phyloP scores from a whole-genome alignment of 1,139 yeast genomes.

The Lodderomyces jiufengensis region DNA sequence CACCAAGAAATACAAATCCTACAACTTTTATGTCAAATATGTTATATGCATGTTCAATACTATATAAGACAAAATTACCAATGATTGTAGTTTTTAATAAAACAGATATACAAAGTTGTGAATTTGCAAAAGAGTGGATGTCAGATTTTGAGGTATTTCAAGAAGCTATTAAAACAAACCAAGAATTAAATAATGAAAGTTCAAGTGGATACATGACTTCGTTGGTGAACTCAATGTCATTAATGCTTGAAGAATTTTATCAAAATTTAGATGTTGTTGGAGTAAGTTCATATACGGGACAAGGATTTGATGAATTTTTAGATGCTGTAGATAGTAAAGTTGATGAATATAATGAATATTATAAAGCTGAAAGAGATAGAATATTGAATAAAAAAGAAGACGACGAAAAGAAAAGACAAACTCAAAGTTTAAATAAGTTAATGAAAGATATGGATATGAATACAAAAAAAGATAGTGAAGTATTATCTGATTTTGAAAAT shows the following conservation, averaged over 20 bases:
- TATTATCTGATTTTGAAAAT: conserved; percentile 60
- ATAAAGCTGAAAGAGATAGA: conserved; percentile 82
- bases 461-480: conserved; percentile 49
- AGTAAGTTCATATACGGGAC: conserved; percentile 89
- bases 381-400: conserved; percentile 74
- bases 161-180: conserved; percentile 61
- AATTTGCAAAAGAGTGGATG: conserved; percentile 97
- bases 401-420: conserved; percentile 68
- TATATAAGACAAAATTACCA: conserved; percentile 93
- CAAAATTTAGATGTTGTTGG: conserved; percentile 89
- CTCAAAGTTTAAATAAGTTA: conserved; percentile 63
- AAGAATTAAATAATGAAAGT: conserved; percentile 61
- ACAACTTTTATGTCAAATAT: conserved; percentile 97
- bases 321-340: conserved; percentile 80
- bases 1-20: conserved; percentile 91
- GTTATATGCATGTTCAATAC: conserved; percentile 96
- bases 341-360: conserved; percentile 80
- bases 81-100: conserved; percentile 97
- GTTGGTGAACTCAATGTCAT: conserved; percentile 87
- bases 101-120: conserved; percentile 81
- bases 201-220: conserved; percentile 95
- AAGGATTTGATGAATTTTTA: conserved; percentile 88
- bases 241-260: conserved; percentile 95
- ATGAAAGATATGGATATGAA: conserved; percentile 79
- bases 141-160: conserved; percentile 92